Percentiles rank a stretch among this genome's conserved stretches.
These are phyloP conservation scores for Botryosphaeria dothidea DNA, from an alignment of 2,329 filamentous ascomycete genomes.

Conservation along the genomic window DNA sequence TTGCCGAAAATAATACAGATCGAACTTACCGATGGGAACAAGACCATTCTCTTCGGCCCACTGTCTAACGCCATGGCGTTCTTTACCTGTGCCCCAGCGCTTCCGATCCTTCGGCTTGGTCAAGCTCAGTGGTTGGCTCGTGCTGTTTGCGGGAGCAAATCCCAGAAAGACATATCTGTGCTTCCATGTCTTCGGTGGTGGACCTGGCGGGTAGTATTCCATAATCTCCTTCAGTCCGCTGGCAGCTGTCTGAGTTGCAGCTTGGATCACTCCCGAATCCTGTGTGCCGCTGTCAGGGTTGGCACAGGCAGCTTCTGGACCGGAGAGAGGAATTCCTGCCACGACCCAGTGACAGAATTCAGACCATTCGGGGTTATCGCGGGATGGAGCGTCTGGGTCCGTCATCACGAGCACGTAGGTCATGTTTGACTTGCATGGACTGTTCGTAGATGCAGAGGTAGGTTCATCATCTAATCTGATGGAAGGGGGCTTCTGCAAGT, in stretches of 20 bases:
- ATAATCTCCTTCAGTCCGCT: constrained; percentile 41
- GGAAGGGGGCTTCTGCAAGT: constrained; percentile 44
- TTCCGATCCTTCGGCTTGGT: constrained; percentile 50
- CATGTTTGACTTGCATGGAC: constrained; percentile 28
- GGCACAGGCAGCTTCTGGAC: neutral
- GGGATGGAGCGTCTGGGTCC: constrained; percentile 60
- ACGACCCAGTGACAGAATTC: constrained; percentile 61
- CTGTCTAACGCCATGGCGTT: constrained; percentile 51
- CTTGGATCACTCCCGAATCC: neutral
- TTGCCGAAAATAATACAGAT: neutral
- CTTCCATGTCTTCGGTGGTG: constrained; percentile 57
- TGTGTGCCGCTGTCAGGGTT: neutral
- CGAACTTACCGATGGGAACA: constrained; percentile 44
- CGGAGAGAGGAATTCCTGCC: constrained; percentile 35
- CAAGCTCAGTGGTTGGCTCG: constrained; percentile 43
- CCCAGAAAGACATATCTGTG: constrained; percentile 60
- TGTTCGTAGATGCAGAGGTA: constrained; percentile 23
- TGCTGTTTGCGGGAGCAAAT: constrained; percentile 48
- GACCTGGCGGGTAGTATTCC: constrained; percentile 55
- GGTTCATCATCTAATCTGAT: constrained; percentile 40
- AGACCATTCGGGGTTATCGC: constrained; percentile 55
- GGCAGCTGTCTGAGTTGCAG: neutral
- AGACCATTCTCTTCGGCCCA: constrained; percentile 53
- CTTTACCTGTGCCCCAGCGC: constrained; percentile 57
- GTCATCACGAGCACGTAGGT: constrained; percentile 55